Evolutionary conservation across 2,329 filamentous ascomycete species (phyloP), one percentile per base, ranked within the genome.

Genomic region (Conoideocrella luteorostrata): DNA sequence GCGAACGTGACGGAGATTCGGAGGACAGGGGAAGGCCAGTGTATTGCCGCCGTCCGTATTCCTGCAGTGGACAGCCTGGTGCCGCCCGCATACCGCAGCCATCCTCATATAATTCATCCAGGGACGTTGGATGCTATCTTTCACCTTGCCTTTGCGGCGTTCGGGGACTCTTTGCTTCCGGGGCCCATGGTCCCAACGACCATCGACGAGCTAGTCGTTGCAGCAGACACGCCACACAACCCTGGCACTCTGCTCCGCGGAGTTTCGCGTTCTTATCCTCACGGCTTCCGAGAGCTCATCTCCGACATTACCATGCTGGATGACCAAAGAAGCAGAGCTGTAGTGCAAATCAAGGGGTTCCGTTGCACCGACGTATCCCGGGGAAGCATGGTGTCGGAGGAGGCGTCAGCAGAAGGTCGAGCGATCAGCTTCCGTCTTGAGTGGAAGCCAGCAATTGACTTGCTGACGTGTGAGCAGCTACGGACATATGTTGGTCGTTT

Each of bases 181-280:
- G n/a, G n/a, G n/a, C n/a, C n/a, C n/a, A n/a, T n/a, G n/a, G n/a
- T n/a, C n/a, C n/a, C n/a, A n/a, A n/a, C n/a, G n/a, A n/a, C n/a
- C n/a, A n/a, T n/a, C n/a, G n/a, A n/a, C n/a, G n/a, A n/a, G n/a
- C n/a, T n/a, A n/a, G n/a, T n/a, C n/a, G n/a, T n/a, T n/a, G n/a
- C n/a, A n/a, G n/a, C n/a, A n/a, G n/a, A n/a, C n/a, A n/a, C n/a
- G n/a, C n/a, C n/a, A n/a, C n/a, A 57, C 24, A 17, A 48, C 17
- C 49, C 48, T 1, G 46, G 32, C 10, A 26, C 39, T 2, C 21
- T 48, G 1, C 39, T 42, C 50, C 5, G 62, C 56, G 30, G 50
- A 50, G n/a, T 34, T 67, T 13, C 53, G 55, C 1, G 51, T 63
- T 23, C 46, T 65, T 3, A 46, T 51, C 7, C n/a, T 7, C 32